Percentiles rank a stretch among this genome's conserved stretches.
Conservation (phyloP, 73 alveolate genomes). For the Tetrahymena malaccensis region DNA sequence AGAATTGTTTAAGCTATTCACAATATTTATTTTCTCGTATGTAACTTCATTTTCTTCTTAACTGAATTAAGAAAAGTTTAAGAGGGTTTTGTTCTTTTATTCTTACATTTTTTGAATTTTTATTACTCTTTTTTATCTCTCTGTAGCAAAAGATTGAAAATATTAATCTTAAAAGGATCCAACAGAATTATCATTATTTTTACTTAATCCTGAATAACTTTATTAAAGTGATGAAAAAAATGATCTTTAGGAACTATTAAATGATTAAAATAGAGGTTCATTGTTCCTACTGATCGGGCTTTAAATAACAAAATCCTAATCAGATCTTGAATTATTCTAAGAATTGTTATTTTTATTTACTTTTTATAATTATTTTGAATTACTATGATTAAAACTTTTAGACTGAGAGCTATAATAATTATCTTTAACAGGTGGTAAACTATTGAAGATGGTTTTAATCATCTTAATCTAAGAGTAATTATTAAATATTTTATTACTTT, state of each 20-base stretch:
- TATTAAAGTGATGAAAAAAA: background rate
- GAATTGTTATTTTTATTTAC: background rate
- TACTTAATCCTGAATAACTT: background rate
- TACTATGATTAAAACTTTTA: background rate
- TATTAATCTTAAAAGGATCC: background rate
- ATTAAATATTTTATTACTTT: too few species aligned
- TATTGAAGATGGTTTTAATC: background rate
- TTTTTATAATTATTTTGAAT: too few species aligned
- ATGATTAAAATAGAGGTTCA: background rate
- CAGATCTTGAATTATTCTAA: background rate
- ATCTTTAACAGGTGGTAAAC: background rate
- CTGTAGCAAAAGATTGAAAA: background rate
- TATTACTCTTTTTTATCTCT: background rate
- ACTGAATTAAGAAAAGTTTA: background rate
- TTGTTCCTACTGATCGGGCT: background rate
- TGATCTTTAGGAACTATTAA: background rate
- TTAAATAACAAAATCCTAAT: background rate
- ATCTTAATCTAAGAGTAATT: background rate
- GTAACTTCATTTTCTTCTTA: background rate
- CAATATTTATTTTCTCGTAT: background rate
- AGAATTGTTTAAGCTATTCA: background rate
- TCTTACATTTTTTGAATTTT: background rate
- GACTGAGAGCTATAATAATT: background rate
- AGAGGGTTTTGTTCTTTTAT: background rate
- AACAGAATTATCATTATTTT: background rate